These are phyloP conservation scores for Scedosporium aurantiacum DNA, from an alignment of 2,329 filamentous ascomycete species.

Conservation along the genomic window DNA sequence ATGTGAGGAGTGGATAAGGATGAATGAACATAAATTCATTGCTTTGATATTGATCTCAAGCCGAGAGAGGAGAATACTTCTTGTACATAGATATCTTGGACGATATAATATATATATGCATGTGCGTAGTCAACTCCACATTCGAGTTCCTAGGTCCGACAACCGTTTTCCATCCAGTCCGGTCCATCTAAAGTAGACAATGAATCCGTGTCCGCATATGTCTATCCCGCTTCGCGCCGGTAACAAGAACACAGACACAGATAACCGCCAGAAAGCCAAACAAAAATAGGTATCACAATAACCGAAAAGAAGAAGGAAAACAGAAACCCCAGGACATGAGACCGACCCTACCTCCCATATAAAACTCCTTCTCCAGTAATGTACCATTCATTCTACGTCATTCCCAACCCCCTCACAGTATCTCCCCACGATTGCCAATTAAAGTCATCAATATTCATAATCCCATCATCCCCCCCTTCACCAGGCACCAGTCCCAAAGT, in stretches of 20 bases:
- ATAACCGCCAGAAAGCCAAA: not conserved
- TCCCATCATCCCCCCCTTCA: not conserved
- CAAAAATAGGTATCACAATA: not conserved
- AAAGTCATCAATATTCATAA: conserved; percentile 8
- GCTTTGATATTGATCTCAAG: no score
- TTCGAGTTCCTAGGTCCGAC: no score
- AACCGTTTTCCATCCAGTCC: no score
- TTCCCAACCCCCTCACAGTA: conserved; percentile 1
- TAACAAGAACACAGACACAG: not conserved
- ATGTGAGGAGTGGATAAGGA: not conserved
- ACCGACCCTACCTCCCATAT: not conserved
- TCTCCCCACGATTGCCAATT: conserved; percentile 7
- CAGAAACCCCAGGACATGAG: not conserved
- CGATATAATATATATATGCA: not conserved
- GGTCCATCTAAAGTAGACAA: not conserved
- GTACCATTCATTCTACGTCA: not conserved
- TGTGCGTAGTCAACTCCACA: no score
- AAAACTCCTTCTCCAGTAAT: not conserved
- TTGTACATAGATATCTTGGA: not conserved
- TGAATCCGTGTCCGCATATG: not conserved
- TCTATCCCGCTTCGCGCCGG: no score
- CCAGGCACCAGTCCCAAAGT: not conserved
- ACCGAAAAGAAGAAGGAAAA: not conserved
- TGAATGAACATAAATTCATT: not conserved
- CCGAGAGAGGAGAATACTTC: no score